Percentiles rank a stretch among this genome's conserved stretches.
These are phyloP conservation scores for Auriculariales sp. DNA, from an alignment of 768 basidiomycete species.

Conservation along the genomic window DNA sequence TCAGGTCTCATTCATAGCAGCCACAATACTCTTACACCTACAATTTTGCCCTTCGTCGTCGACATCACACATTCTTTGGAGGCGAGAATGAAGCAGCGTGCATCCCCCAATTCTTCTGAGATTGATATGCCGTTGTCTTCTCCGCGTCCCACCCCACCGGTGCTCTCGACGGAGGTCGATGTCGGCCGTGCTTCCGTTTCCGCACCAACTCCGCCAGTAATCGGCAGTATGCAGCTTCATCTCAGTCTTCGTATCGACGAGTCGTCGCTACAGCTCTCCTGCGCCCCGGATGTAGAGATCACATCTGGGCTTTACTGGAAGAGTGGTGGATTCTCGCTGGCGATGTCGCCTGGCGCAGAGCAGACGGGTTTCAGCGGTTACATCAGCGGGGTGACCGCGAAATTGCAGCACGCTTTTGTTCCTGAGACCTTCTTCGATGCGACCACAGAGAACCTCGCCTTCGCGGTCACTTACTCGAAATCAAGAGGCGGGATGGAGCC, in stretches of 20 bases:
- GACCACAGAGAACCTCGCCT: constrained; percentile 51
- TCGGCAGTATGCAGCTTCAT: constrained; percentile 52
- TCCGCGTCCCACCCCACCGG: constrained; percentile 3
- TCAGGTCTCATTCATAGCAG: constrained; percentile 84
- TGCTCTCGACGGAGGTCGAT: not conserved
- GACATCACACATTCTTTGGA: constrained; percentile 62
- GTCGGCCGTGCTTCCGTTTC: not conserved
- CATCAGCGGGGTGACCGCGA: constrained; percentile 67
- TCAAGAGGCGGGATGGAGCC: constrained; percentile 23
- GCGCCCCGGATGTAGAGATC: constrained; percentile 88
- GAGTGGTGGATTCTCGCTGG: constrained; percentile 80
- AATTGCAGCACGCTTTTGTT: constrained; percentile 47
- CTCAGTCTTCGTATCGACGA: constrained; percentile 86
- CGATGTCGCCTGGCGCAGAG: constrained; percentile 58
- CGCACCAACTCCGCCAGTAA: constrained; percentile 6
- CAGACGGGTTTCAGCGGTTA: constrained; percentile 61
- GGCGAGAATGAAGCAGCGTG: constrained; percentile 42
- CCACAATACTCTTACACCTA: constrained; percentile 69
- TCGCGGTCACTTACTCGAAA: constrained; percentile 58
- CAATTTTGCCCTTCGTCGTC: constrained; percentile 71
- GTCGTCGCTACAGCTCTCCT: constrained; percentile 75
- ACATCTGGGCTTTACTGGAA: constrained; percentile 83
- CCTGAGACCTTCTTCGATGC: constrained; percentile 42
- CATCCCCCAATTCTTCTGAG: constrained; percentile 11
- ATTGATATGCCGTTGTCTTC: constrained; percentile 7